These are phyloP conservation scores for Melaleuca quinquenervia DNA, from an alignment of 345 rosid genomes.

Conservation along the genomic window DNA sequence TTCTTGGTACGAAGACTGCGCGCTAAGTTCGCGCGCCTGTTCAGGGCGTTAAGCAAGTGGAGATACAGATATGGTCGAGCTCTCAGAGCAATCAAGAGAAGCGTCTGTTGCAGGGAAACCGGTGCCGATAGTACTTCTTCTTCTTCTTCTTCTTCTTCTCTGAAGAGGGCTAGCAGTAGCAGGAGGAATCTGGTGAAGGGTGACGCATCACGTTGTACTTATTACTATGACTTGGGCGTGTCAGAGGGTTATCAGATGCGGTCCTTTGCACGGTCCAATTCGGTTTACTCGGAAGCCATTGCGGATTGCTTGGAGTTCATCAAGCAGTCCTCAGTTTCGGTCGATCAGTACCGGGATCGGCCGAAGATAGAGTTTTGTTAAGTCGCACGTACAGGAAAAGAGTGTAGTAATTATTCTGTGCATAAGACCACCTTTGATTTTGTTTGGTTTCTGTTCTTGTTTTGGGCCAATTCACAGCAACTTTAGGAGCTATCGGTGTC, in stretches of 20 bases:
- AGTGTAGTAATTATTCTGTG: not conserved
- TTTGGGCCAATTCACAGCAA: not conserved
- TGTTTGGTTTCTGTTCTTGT: not conserved
- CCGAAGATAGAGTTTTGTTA: not conserved
- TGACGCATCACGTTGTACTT: not conserved
- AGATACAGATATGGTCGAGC: not conserved
- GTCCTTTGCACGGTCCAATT: slow-evolving; percentile 1
- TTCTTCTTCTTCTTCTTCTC: not conserved
- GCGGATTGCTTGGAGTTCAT: slow-evolving; percentile 20
- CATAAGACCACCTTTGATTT: not conserved
- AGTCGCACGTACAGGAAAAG: not conserved
- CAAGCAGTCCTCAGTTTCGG: slow-evolving; percentile 2
- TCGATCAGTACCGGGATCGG: not conserved
- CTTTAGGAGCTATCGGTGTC: not conserved
- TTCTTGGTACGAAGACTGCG: slow-evolving; percentile 6
- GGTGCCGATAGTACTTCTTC: not conserved
- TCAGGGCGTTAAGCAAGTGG: slow-evolving; percentile 1
- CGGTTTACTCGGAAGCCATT: slow-evolving; percentile 12
- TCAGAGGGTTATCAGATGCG: not conserved
- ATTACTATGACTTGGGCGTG: not conserved
- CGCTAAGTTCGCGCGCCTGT: not conserved
- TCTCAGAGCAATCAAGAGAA: not conserved
- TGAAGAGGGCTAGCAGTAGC: not conserved
- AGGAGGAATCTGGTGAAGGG: not conserved
- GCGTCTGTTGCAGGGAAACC: not conserved